Evolutionary conservation across 176 grass and related monocot species (phyloP).

Genomic region (Cenchrus purpureus): DNA sequence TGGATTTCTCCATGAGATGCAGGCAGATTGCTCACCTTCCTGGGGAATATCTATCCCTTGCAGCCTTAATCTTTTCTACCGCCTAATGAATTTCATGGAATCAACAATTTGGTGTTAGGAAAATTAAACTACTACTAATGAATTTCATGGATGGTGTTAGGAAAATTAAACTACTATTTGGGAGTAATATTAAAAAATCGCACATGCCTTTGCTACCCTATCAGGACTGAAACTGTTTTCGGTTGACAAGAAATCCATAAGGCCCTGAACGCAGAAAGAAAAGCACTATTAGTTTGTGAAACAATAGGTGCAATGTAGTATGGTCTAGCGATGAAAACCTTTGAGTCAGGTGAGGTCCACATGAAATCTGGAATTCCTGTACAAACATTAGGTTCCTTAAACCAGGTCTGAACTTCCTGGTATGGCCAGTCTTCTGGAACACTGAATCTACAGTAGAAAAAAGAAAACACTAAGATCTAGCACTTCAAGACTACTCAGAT

Average conservation of each 20-base stretch:
- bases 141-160: too few species aligned
- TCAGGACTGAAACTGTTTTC: slow-evolving; percentile 91
- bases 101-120: background rate
- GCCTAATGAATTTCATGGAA: slow-evolving; percentile 59
- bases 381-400: slow-evolving; percentile 79
- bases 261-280: slow-evolving; percentile 53
- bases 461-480: slow-evolving; percentile 14
- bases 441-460: slow-evolving; percentile 60
- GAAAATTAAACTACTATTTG: slow-evolving; percentile 31
- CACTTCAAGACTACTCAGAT: slow-evolving; percentile 28
- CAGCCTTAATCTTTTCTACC: slow-evolving; percentile 80
- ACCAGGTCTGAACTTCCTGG: slow-evolving; percentile 75
- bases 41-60: slow-evolving; percentile 64
- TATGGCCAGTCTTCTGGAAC: slow-evolving; percentile 96
- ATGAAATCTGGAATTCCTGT: slow-evolving; percentile 66
- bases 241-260: slow-evolving; percentile 71
- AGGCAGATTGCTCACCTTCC: slow-evolving; percentile 56
- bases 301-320: slow-evolving; percentile 26
- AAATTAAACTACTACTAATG: too few species aligned
- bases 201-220: slow-evolving; percentile 73
- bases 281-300: slow-evolving; percentile 30
- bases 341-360: slow-evolving; percentile 68
- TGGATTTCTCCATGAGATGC: slow-evolving; percentile 30
- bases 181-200: slow-evolving; percentile 14
- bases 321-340: slow-evolving; percentile 52